These are phyloP conservation scores for Phytophthora pseudosyringae DNA, from an alignment of 352 stramenopile genomes.

Conservation along the genomic window DNA sequence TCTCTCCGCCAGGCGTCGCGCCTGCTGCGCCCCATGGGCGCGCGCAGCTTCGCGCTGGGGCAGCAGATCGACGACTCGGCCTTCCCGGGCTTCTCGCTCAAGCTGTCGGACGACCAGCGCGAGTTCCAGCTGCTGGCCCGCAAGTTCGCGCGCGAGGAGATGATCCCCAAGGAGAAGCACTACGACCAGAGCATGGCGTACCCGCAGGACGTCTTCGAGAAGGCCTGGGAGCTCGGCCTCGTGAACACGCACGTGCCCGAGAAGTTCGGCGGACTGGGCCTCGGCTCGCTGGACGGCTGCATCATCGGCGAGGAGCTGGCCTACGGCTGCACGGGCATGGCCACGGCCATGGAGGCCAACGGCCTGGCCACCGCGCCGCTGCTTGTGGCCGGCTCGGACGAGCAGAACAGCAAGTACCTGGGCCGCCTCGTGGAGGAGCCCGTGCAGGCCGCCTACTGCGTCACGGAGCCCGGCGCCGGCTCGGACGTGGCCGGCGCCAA, in stretches of 20 bases:
- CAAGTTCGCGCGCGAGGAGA: conserved; percentile 91
- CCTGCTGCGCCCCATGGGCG: conserved; percentile 19
- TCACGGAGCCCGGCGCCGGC: conserved; percentile 91
- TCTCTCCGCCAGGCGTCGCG: conserved; percentile 15
- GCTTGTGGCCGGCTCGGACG: conserved; percentile 82
- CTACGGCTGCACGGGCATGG: conserved; percentile 92
- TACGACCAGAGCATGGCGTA: conserved; percentile 89
- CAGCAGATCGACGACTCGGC: conserved; percentile 62
- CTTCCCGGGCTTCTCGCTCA: conserved; percentile 69
- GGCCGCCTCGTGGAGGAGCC: conserved; percentile 83
- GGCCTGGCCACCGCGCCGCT: conserved; percentile 81
- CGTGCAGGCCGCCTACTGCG: conserved; percentile 87
- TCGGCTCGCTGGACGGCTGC: conserved; percentile 82
- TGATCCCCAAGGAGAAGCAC: conserved; percentile 88
- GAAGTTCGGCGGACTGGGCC: conserved; percentile 83
- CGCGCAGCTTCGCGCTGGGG: conserved; percentile 48
- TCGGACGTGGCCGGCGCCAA: conserved; percentile 90
- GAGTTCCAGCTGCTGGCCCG: conserved; percentile 86
- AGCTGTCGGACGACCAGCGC: conserved; percentile 88
- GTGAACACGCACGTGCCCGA: conserved; percentile 90
- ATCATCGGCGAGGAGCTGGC: conserved; percentile 92
- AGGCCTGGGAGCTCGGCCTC: conserved; percentile 90
- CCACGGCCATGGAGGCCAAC: conserved; percentile 93
- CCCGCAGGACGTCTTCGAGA: conserved; percentile 87
- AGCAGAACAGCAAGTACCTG: conserved; percentile 89